Percentiles rank a stretch among this genome's conserved stretches.
Evolutionary conservation across 2,329 filamentous ascomycete species (phyloP).

Genomic region (Fusarium multiceps): DNA sequence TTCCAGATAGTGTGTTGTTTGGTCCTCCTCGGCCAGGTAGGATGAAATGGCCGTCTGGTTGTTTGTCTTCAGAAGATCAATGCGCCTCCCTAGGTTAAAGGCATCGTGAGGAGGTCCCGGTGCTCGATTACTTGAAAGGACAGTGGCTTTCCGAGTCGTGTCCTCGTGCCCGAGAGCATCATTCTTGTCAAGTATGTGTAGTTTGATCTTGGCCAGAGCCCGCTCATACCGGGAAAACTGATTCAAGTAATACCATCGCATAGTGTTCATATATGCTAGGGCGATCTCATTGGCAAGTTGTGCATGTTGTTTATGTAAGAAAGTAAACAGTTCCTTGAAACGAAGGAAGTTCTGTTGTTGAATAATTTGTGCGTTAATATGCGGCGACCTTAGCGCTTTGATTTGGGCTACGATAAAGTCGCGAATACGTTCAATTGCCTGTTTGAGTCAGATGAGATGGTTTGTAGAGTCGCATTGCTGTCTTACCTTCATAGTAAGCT

Average conservation of each 20-base stretch:
- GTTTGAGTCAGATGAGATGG: slow-evolving; percentile 6
- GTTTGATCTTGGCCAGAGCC: slow-evolving; percentile 83
- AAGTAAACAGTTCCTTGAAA: slow-evolving; percentile 89
- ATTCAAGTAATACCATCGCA: slow-evolving; percentile 97
- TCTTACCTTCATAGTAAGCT: slow-evolving; percentile 81
- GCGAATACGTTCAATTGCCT: slow-evolving; percentile 92
- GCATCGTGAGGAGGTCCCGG: slow-evolving; percentile 79
- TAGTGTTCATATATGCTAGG: slow-evolving; percentile 96
- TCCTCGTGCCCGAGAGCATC: slow-evolving; percentile 87
- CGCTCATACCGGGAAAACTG: slow-evolving; percentile 91
- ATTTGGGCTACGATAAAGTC: slow-evolving; percentile 96
- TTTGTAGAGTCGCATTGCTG: not conserved
- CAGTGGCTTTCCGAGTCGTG: slow-evolving; percentile 70
- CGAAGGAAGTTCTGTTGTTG: slow-evolving; percentile 91
- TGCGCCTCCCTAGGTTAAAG: slow-evolving; percentile 87
- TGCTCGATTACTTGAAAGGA: slow-evolving; percentile 60
- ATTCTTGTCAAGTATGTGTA: slow-evolving; percentile 84
- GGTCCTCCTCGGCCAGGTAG: slow-evolving; percentile 91
- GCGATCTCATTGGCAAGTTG: slow-evolving; percentile 89
- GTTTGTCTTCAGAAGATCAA: slow-evolving; percentile 80
- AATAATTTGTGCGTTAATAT: slow-evolving; percentile 96
- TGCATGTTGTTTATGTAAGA: slow-evolving; percentile 83
- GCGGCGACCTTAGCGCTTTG: slow-evolving; percentile 91
- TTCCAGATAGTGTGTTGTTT: slow-evolving; percentile 86
- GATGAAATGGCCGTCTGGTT: slow-evolving; percentile 84